Conservation (phyloP, 768 basidiomycete species). For the Pisolithus albus region DNA sequence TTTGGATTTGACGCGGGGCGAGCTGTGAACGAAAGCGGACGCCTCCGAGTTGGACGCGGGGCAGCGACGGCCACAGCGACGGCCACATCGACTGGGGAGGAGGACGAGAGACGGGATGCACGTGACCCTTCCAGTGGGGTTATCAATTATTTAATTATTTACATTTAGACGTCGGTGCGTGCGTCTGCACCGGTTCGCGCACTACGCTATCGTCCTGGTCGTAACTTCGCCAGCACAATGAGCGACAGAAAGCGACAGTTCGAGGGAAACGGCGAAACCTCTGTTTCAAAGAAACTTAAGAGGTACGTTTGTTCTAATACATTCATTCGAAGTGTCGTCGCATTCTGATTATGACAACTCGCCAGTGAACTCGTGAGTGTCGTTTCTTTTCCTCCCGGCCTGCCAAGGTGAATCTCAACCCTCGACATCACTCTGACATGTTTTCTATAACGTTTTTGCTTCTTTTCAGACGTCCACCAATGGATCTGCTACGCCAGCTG, state of each 20-base stretch:
- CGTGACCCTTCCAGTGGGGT: no score
- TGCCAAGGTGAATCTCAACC: constrained; percentile 66
- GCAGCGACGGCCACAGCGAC: no score
- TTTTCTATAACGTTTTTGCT: constrained; percentile 58
- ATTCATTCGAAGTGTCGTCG: constrained; percentile 3
- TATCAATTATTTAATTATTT: no score
- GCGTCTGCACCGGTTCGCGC: no score
- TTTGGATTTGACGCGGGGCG: constrained; percentile 78
- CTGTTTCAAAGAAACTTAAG: constrained; percentile 54
- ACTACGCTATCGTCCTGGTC: no score
- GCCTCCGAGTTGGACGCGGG: constrained; percentile 9
- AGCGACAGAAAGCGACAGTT: constrained; percentile 60
- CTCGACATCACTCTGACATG: constrained; percentile 49
- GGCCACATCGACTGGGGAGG: no score
- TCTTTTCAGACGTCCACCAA: constrained; percentile 43
- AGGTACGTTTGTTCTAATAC: constrained; percentile 36
- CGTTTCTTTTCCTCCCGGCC: constrained; percentile 23
- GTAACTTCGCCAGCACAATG: constrained; percentile 30
- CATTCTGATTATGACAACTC: neutral
- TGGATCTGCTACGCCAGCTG: constrained; percentile 37
- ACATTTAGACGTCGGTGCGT: no score
- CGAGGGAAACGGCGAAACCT: constrained; percentile 46
- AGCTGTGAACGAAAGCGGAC: constrained; percentile 49
- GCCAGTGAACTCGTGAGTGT: constrained; percentile 65
- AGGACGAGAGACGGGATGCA: no score